Evolutionary conservation across 2,329 filamentous ascomycete genomes (phyloP).

Genomic region (Davidsoniella australis): DNA sequence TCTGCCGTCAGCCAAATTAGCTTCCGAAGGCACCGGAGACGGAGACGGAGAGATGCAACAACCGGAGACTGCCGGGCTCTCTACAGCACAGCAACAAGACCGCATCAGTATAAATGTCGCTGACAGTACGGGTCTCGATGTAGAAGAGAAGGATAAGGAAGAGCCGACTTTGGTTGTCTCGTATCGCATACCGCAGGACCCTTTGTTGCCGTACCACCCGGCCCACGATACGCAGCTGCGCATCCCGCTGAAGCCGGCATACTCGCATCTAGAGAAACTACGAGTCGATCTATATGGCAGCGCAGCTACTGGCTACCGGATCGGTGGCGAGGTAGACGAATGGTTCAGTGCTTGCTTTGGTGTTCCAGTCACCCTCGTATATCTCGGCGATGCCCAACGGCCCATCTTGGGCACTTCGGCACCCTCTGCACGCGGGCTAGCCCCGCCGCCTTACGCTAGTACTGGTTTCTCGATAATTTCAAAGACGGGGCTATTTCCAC

Average conservation of each 20-base stretch:
- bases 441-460: not conserved
- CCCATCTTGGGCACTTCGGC: constrained; percentile 40
- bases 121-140: too few species aligned
- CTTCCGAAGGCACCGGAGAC: constrained; percentile 35
- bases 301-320: constrained; percentile 39
- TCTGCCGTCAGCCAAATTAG: constrained; percentile 41
- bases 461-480: not conserved
- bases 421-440: not conserved
- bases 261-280: constrained; percentile 27
- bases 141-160: not conserved
- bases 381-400: constrained; percentile 44
- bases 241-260: constrained; percentile 39
- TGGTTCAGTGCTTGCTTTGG: constrained; percentile 57
- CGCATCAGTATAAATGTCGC: too few species aligned
- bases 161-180: not conserved
- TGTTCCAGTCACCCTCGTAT: constrained; percentile 42
- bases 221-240: constrained; percentile 26
- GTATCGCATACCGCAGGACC: not conserved
- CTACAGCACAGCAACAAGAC: too few species aligned
- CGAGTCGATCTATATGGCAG: constrained; percentile 43
- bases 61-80: too few species aligned
- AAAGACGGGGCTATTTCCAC: too few species aligned
- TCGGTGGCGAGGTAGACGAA: constrained; percentile 39
- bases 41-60: constrained; percentile 12
- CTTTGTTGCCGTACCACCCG: constrained; percentile 15